Evolutionary conservation across 164 flowering plant species (phyloP).

Genomic region (Paratinospora sagittata): DNA sequence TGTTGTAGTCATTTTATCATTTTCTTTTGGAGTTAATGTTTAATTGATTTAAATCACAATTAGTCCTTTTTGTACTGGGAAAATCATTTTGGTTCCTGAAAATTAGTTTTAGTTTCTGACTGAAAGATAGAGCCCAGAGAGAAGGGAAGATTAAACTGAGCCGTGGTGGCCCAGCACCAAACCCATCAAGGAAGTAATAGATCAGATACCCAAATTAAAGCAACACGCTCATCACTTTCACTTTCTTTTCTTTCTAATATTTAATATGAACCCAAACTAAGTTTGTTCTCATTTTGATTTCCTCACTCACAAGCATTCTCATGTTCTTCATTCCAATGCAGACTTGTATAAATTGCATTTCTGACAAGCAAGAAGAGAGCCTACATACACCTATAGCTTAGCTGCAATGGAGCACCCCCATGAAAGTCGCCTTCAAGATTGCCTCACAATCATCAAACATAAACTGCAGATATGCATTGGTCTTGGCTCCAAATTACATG

Average conservation of each 20-base stretch:
- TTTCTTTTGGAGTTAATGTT: no score
- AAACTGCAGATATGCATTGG: background rate
- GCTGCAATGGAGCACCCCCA: conserved; percentile 12
- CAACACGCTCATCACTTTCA: background rate
- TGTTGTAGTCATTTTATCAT: no score
- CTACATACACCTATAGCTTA: background rate
- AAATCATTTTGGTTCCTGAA: no score
- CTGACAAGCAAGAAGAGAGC: background rate
- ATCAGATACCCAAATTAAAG: background rate
- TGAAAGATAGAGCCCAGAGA: no score
- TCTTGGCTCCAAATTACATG: background rate
- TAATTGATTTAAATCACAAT: no score
- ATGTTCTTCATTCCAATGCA: background rate
- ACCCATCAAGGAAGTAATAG: background rate
- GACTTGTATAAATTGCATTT: background rate
- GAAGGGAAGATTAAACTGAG: no score
- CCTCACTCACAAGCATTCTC: background rate
- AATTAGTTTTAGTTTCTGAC: no score
- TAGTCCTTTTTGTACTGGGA: no score
- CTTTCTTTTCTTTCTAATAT: background rate
- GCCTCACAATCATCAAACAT: conserved; percentile 4
- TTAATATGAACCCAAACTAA: background rate
- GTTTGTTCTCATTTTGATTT: background rate
- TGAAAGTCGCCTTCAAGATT: conserved; percentile 5
- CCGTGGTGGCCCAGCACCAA: background rate